Base-by-base conservation (phyloP, 352 stramenopile genomes). In the Thalassiosira hispida region DNA sequence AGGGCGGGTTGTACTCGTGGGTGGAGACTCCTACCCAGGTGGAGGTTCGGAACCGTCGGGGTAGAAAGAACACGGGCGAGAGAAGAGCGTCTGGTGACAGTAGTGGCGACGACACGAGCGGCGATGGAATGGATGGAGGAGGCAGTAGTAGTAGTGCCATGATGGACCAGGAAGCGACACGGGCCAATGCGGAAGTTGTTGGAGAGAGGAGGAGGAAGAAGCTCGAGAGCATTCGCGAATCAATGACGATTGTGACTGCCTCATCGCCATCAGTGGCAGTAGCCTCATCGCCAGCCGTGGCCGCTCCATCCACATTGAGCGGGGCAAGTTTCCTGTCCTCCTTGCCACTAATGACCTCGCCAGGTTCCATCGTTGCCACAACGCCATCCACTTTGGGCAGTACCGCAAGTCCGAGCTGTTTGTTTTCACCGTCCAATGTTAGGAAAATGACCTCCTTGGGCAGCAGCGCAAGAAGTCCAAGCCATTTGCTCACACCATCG, bases 371-470 rank as follows among this genome's bases (percentile, higher is more conserved):
- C 11, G 35, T 3, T 33, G 33, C 42, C 49, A 57, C 14, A 44
- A 59, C 35, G 18, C n/a, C 49, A 56, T 71, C 70, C 1, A 65
- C 59, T 16, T 42, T 69, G 3, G 62, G 27, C 38, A 67, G 31
- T 47, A 46, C 6, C n/a, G 29, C 22, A 16, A 62, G 47, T 25
- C 35, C 1, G n/a, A 44, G 31, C 20, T 62, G 40, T 18, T 22
- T 75, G 8, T 85, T 85, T 60, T 85, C 77, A 31, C 77, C 77
- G 18, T 85, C 77, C 40, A 85, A 85, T 61, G 71, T 85, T 2
- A 79, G 76, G 23, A 79, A 57, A 31, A 65, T 84, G n/a, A 64
- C 51, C 2, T 22, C 42, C 18, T 25, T 18, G 25, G 33, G 27
- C 12, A 61, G 22, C 18, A 40, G 1, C 23, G 16, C 3, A 6